phyloP scores from a whole-genome alignment of 345 rosid genomes.

The Hypericum perforatum region DNA sequence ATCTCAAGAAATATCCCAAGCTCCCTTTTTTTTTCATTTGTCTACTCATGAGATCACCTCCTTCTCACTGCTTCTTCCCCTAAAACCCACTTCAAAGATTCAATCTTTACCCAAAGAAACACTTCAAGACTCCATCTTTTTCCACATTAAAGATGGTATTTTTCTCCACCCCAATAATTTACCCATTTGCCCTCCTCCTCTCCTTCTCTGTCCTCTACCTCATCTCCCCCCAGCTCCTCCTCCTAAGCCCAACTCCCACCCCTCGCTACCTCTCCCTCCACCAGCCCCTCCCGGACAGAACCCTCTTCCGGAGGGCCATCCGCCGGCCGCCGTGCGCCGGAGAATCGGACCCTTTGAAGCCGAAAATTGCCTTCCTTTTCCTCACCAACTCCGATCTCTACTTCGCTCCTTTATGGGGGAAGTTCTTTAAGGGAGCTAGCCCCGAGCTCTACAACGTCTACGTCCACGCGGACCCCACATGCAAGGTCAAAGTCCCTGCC shows the following conservation, averaged over 20 bases:
- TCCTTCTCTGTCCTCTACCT: slow-evolving; percentile 41
- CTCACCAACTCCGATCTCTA: slow-evolving; percentile 76
- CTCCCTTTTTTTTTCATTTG: too few species aligned
- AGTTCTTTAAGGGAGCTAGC: slow-evolving; percentile 45
- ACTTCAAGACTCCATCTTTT: neutral
- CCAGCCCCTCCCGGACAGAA: slow-evolving; percentile 49
- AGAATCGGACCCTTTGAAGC: slow-evolving; percentile 9
- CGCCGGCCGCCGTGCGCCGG: neutral
- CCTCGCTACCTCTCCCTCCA: slow-evolving; percentile 17
- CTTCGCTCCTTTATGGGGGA: slow-evolving; percentile 70
- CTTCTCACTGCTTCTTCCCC: too few species aligned
- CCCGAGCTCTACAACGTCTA: slow-evolving; percentile 51
- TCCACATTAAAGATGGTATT: neutral
- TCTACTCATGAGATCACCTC: too few species aligned
- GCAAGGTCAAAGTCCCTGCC: slow-evolving; percentile 10
- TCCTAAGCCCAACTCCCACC: slow-evolving; percentile 5
- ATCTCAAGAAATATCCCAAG: too few species aligned
- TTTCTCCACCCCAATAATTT: slow-evolving; percentile 39
- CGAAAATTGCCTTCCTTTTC: slow-evolving; percentile 87
- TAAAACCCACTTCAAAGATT: too few species aligned
- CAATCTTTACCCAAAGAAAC: too few species aligned
- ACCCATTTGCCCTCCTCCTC: slow-evolving; percentile 40
- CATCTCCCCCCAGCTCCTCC: slow-evolving; percentile 32
- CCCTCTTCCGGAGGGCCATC: slow-evolving; percentile 56
- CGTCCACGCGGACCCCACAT: slow-evolving; percentile 64